These are phyloP conservation scores for Ustilago trichophora DNA, from an alignment of 1,284 basidiomycete species.

Conservation along the genomic window DNA sequence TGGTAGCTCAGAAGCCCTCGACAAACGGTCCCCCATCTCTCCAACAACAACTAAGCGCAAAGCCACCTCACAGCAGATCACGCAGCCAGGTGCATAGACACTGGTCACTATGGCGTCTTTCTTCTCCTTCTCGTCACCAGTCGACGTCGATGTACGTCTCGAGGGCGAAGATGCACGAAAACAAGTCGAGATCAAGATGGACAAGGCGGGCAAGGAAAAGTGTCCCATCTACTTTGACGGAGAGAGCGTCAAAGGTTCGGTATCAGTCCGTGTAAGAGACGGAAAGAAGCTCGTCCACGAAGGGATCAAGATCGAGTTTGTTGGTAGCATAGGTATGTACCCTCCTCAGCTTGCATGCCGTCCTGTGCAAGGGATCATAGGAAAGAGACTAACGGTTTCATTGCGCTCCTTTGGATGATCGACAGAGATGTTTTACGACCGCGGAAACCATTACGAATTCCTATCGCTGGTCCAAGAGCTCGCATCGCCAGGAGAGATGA, in stretches of 20 bases:
- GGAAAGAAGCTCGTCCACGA: slow-evolving; percentile 95
- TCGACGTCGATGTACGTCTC: slow-evolving; percentile 90
- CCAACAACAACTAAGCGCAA: too few relatives aligned
- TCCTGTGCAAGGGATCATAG: too few relatives aligned
- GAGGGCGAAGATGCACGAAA: slow-evolving; percentile 83
- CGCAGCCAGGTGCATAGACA: too few relatives aligned
- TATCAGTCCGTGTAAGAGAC: slow-evolving; percentile 86
- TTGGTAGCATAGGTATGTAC: slow-evolving; percentile 87
- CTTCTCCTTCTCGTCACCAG: slow-evolving; percentile 84
- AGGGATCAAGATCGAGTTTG: slow-evolving; percentile 96
- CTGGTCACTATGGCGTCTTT: slow-evolving; percentile 77
- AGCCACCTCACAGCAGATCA: too few relatives aligned
- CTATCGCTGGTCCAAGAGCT: slow-evolving; percentile 93
- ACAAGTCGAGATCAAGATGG: slow-evolving; percentile 72
- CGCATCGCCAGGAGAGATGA: slow-evolving; percentile 91
- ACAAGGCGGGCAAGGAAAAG: slow-evolving; percentile 81
- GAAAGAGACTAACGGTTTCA: too few relatives aligned
- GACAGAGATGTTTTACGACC: slow-evolving; percentile 91
- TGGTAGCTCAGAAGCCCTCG: too few relatives aligned
- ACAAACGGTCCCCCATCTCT: too few relatives aligned
- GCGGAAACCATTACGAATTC: slow-evolving; percentile 98
- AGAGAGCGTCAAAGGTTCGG: slow-evolving; percentile 85
- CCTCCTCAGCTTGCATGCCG: too few relatives aligned
- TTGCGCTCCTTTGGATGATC: neutral
- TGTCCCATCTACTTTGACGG: slow-evolving; percentile 96